These are phyloP conservation scores for Prunus yedoensis DNA, from an alignment of 331 rosid genomes.

Conservation along the genomic window DNA sequence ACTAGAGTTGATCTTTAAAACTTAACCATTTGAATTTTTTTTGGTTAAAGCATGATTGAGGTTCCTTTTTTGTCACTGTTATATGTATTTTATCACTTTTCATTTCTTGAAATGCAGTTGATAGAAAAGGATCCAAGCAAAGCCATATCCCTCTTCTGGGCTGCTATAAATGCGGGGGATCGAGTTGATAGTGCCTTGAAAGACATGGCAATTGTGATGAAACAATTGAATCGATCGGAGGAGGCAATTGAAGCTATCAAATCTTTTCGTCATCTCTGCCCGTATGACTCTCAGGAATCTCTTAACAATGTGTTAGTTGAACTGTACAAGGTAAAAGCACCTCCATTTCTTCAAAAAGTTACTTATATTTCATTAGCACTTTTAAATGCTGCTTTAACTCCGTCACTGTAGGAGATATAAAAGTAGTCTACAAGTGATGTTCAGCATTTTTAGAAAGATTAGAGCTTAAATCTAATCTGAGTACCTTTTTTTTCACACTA, in stretches of 20 bases:
- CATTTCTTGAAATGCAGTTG: slow-evolving; percentile 39
- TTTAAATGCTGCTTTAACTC: neutral
- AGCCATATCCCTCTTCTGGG: slow-evolving; percentile 87
- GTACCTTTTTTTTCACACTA: neutral
- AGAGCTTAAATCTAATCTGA: neutral
- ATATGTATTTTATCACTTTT: neutral
- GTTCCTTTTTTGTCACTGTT: neutral
- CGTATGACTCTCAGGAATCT: slow-evolving; percentile 82
- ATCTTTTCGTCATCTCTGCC: slow-evolving; percentile 85
- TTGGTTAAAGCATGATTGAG: too few relatives aligned
- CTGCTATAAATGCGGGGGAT: slow-evolving; percentile 89
- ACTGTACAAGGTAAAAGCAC: slow-evolving; percentile 66
- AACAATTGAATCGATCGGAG: slow-evolving; percentile 70
- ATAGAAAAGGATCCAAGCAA: slow-evolving; percentile 82
- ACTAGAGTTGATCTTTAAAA: neutral
- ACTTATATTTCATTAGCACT: neutral
- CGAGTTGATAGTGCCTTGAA: slow-evolving; percentile 93
- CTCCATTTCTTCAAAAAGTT: neutral
- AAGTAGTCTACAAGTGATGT: neutral
- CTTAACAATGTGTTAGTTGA: slow-evolving; percentile 83
- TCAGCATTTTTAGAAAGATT: neutral
- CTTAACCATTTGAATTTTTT: neutral
- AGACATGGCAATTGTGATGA: slow-evolving; percentile 96
- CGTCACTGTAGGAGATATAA: neutral
- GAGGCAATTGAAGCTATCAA: slow-evolving; percentile 61